Conservation (phyloP, 1,284 basidiomycete genomes). For the Waitea zeae region DNA sequence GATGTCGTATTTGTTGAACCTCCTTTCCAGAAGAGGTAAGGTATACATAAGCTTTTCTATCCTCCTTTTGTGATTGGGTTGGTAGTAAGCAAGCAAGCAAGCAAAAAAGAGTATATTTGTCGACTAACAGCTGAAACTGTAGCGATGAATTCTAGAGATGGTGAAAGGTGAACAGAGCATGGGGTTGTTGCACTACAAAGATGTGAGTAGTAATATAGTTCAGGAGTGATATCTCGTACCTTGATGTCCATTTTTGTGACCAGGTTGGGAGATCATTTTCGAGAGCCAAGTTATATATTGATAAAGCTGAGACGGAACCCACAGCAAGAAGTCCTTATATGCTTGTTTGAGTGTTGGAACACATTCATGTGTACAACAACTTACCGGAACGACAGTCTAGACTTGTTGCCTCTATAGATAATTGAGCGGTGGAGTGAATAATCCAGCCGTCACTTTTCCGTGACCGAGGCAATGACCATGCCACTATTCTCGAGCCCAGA, state of each 20-base stretch:
- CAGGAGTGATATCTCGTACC: no score
- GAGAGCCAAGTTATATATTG: constrained; percentile 54
- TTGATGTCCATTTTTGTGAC: constrained; percentile 53
- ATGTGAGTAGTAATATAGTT: no score
- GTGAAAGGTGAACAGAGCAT: constrained; percentile 41
- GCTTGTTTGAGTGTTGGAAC: constrained; percentile 7
- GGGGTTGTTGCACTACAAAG: constrained; percentile 27
- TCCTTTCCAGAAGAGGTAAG: constrained; percentile 54
- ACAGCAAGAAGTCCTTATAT: constrained; percentile 52
- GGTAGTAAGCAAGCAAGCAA: no score
- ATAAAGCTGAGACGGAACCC: constrained; percentile 35
- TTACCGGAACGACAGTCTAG: constrained; percentile 57
- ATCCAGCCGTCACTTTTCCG: constrained; percentile 39
- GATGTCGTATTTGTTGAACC: constrained; percentile 49
- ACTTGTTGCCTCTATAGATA: no score
- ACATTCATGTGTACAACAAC: constrained; percentile 1
- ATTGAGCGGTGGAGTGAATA: constrained; percentile 69
- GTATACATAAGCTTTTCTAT: constrained; percentile 42
- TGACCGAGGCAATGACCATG: constrained; percentile 53
- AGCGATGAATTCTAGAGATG: constrained; percentile 59
- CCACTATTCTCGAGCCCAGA: constrained; percentile 43
- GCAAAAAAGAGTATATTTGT: not conserved
- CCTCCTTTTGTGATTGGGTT: constrained; percentile 21
- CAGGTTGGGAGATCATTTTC: constrained; percentile 69
- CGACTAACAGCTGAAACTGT: constrained; percentile 35